phyloP scores from a whole-genome alignment of 2,329 filamentous ascomycete species.

The Arthrocladium fulminans region DNA sequence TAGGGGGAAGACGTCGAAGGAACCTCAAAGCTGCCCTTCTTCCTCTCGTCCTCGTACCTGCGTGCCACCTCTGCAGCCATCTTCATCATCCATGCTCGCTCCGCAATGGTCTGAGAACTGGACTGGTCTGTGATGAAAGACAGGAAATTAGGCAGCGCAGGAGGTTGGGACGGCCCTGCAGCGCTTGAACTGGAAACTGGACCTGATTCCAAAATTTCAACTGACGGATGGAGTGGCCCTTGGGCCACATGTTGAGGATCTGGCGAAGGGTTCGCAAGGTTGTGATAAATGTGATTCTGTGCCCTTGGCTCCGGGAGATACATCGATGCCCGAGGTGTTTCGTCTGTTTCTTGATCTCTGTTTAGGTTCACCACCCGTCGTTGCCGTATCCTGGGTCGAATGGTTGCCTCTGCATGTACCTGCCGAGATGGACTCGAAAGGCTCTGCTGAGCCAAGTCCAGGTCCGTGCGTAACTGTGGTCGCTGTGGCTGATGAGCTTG shows the following conservation, averaged over 20 bases:
- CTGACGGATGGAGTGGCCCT: constrained; percentile 37
- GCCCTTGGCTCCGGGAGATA: constrained; percentile 12
- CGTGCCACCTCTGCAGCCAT: constrained; percentile 84
- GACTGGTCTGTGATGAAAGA: constrained; percentile 29
- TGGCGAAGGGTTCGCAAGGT: too few species aligned
- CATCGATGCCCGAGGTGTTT: constrained; percentile 21
- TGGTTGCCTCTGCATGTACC: constrained; percentile 12
- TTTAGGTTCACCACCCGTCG: constrained; percentile 5
- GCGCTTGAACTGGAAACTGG: neutral
- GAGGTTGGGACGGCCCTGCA: constrained; percentile 17
- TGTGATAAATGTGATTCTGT: constrained; percentile 5
- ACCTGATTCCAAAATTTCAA: neutral
- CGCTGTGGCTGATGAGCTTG: neutral
- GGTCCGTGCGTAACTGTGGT: neutral
- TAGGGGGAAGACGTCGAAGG: constrained; percentile 11
- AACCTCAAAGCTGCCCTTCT: constrained; percentile 18
- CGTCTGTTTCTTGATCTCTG: constrained; percentile 12
- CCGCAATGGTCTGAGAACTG: constrained; percentile 32
- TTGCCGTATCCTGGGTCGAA: constrained; percentile 15
- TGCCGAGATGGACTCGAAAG: neutral
- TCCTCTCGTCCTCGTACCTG: constrained; percentile 79
- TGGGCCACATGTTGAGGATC: constrained; percentile 29
- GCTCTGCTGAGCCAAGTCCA: neutral
- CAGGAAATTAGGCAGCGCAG: constrained; percentile 28
- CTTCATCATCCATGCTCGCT: constrained; percentile 45